Base-by-base conservation (phyloP, 352 stramenopile species). In the Phytophthora tentaculata region DNA sequence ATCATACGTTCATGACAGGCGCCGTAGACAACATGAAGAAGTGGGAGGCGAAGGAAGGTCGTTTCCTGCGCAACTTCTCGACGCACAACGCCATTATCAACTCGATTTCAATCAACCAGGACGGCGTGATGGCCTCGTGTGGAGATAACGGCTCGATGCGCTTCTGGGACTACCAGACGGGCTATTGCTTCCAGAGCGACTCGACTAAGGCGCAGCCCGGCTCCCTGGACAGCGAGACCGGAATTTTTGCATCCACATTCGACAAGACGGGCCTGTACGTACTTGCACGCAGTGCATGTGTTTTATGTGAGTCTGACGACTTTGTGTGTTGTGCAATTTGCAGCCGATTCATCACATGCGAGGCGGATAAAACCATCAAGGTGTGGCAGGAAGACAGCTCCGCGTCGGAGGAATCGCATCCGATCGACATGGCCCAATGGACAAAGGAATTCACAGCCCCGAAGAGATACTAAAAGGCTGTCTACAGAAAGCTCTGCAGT, bases 301-400 rank as follows among this genome's bases (percentile, higher is more conserved):
- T 23, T 56, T 26, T 26, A 14, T n/a, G n/a, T n/a, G n/a, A 5
- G 17, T 19, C 13, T 73, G 23, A 64, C 20, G 4, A 41, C 59
- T 51, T 61, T 37, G 16, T 20, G 20, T 69, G 24, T 59, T 24
- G 44, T 98, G 90, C 56, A 83, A 26, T 67, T 24, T 57, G n/a
- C 48, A 99, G 95, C 50, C 91, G 98, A 22, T 89, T 99, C 23
- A 98, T 99, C 69, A 99, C 97, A 17, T 98, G 96, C 61, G 98
- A 99, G 76, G 98, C 97, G 0, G 98, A 99, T 82, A 99, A 99
- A 82, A 99, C 96, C 3, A 98, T 99, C 74, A 99, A 99, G 69
- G 97, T 99, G 64, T 99, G 97, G 97, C 96, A 98, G 61, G 94
- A 99, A 68, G 96, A 99, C 69, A 77, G 90, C 20, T 82, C 94